Percentiles rank a stretch among this genome's conserved stretches.
Evolutionary conservation across 345 rosid genomes (phyloP).

Genomic region (Gossypium stocksii): DNA sequence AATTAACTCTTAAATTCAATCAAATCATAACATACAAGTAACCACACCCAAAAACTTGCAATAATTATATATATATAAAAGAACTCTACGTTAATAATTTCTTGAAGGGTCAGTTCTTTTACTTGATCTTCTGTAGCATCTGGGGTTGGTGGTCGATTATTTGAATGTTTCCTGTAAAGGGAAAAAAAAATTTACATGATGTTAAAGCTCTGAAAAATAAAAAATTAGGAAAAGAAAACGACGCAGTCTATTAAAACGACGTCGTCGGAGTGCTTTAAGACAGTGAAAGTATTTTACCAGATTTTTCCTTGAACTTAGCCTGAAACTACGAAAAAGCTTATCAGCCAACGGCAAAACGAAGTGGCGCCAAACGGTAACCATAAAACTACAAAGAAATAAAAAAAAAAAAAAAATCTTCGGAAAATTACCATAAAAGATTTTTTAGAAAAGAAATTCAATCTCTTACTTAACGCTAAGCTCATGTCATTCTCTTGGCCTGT

Average conservation of each 20-base stretch:
- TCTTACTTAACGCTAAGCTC: background rate
- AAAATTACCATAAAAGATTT: background rate
- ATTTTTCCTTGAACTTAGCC: background rate
- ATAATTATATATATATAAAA: too few relatives aligned
- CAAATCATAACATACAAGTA: too few relatives aligned
- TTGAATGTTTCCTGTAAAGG: too few relatives aligned
- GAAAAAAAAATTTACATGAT: too few relatives aligned
- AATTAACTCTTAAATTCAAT: too few relatives aligned
- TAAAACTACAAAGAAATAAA: constrained; percentile 4
- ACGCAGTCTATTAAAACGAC: background rate
- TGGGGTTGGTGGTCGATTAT: too few relatives aligned
- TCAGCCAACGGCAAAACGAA: constrained; percentile 35
- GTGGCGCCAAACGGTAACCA: constrained; percentile 40
- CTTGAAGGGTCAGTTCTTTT: too few relatives aligned
- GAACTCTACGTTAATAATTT: too few relatives aligned
- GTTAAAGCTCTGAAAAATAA: too few relatives aligned
- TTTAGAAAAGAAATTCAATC: background rate
- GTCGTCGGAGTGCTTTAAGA: background rate
- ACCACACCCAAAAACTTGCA: too few relatives aligned
- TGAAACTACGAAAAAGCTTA: background rate
- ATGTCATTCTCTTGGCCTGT: background rate
- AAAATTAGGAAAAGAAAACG: background rate
- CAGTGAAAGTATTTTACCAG: background rate
- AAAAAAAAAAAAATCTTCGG: background rate
- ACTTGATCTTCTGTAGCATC: too few relatives aligned